Evolutionary conservation across 768 basidiomycete genomes (phyloP).

Genomic region (Hypsizygus marmoreus): DNA sequence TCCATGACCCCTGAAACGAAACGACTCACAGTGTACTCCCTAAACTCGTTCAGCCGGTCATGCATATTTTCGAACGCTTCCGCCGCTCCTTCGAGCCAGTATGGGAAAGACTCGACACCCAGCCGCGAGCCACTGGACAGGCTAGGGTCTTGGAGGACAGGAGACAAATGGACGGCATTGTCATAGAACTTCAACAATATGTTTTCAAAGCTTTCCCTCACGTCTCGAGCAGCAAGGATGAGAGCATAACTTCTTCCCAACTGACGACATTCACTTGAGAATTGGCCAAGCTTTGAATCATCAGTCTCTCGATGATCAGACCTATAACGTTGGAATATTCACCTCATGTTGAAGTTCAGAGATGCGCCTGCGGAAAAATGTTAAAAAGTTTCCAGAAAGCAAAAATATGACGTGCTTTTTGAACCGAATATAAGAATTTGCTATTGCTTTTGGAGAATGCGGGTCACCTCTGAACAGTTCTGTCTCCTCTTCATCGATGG

Average conservation of each 20-base stretch:
- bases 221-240: conserved; percentile 14
- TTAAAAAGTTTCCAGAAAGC: background rate
- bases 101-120: conserved; percentile 4
- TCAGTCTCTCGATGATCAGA: background rate
- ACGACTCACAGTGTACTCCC: conserved; percentile 20
- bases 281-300: conserved; percentile 16
- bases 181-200: conserved; percentile 12
- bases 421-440: background rate
- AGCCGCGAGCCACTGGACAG: background rate
- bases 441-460: background rate
- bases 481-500: too few species aligned
- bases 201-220: conserved; percentile 14
- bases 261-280: conserved; percentile 15
- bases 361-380: background rate
- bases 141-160: background rate
- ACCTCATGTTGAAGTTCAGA: background rate
- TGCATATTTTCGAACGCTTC: conserved; percentile 11
- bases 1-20: background rate
- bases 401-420: background rate
- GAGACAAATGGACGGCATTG: conserved; percentile 10
- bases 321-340: background rate
- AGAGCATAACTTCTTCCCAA: conserved; percentile 21
- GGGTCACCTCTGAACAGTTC: background rate
- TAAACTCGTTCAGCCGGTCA: conserved; percentile 18
- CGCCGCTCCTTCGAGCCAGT: conserved; percentile 11